Conservation (phyloP, 257 asterid genomes). For the Fraxinus anomala region DNA sequence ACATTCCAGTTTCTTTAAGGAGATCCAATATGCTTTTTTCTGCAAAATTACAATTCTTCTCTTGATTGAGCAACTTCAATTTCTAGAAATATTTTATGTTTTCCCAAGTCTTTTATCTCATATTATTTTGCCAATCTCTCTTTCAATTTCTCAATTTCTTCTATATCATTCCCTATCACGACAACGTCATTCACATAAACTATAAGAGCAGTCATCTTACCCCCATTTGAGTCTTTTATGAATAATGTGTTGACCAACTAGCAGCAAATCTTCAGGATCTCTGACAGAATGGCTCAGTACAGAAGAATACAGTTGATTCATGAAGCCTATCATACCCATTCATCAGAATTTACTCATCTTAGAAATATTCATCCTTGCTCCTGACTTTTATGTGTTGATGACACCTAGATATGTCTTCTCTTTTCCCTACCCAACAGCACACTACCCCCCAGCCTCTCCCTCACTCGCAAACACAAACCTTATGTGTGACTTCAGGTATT, state of each 20-base stretch:
- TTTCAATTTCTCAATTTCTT: background rate
- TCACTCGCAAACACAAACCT: background rate
- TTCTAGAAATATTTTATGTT: too few species aligned
- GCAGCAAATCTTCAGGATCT: conserved; percentile 11
- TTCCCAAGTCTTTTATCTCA: too few species aligned
- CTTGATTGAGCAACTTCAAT: background rate
- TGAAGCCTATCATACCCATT: background rate
- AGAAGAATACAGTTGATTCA: background rate
- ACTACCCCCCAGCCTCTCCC: background rate
- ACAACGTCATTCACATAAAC: background rate
- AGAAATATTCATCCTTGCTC: background rate
- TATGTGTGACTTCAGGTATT: conserved; percentile 15
- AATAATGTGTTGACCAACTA: background rate
- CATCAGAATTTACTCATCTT: background rate
- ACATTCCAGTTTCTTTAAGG: background rate
- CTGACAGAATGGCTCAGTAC: background rate
- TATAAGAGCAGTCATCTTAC: background rate
- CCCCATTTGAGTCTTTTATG: background rate
- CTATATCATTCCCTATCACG: background rate
- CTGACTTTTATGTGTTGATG: background rate
- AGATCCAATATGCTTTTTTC: background rate
- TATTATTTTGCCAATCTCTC: background rate
- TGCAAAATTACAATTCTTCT: background rate
- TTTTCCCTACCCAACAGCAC: background rate
- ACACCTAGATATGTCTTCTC: background rate